Conservation (phyloP, 1,139 yeast genomes). For the Sugiyamaella castrensis region DNA sequence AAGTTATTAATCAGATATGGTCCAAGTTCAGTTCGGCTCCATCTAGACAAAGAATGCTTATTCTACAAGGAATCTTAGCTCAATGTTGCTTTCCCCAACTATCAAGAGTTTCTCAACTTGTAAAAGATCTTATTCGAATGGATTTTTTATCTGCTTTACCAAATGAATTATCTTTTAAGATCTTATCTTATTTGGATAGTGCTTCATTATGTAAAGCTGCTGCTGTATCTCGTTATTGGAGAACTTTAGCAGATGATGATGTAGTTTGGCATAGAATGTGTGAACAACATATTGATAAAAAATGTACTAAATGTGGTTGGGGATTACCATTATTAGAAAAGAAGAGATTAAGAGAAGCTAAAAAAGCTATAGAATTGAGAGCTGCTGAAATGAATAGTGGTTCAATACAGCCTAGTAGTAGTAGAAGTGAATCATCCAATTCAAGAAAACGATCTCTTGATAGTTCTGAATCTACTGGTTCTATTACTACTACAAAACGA, state of each 20-base stretch:
- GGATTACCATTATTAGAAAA: constrained; percentile 80
- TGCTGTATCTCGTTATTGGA: constrained; percentile 85
- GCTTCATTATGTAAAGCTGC: constrained; percentile 90
- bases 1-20: constrained; percentile 75
- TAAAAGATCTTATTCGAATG: constrained; percentile 73
- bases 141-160: constrained; percentile 88
- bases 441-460: background rate
- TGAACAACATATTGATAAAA: constrained; percentile 94
- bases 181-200: constrained; percentile 86
- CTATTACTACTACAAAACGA: constrained; percentile 15
- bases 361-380: constrained; percentile 33
- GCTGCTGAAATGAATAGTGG: constrained; percentile 5
- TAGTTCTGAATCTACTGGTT: constrained; percentile 3
- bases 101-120: constrained; percentile 76
- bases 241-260: constrained; percentile 87
- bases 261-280: constrained; percentile 98
- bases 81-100: constrained; percentile 96
- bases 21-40: constrained; percentile 73
- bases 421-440: constrained; percentile 4
- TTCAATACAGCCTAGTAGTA: background rate
- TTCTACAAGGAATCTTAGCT: constrained; percentile 76
- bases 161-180: constrained; percentile 76
- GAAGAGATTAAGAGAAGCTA: constrained; percentile 36
- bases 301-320: constrained; percentile 99
- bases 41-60: constrained; percentile 62